These are phyloP conservation scores for Ceratocystis cubensis DNA, from an alignment of 2,329 filamentous ascomycete genomes.

Conservation along the genomic window DNA sequence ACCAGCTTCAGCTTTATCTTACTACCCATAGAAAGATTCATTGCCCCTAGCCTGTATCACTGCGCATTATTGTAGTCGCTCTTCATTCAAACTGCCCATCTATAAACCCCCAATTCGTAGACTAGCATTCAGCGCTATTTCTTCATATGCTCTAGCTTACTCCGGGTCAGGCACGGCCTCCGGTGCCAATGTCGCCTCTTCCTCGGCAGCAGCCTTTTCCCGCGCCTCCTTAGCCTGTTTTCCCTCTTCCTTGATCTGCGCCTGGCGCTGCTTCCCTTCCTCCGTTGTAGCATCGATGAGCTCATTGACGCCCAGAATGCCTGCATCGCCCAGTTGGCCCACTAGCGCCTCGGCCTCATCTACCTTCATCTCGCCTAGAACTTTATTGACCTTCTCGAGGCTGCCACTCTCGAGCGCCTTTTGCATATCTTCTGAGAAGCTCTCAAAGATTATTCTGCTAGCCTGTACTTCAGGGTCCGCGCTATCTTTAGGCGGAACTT, in stretches of 20 bases:
- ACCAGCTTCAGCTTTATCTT: too few relatives aligned
- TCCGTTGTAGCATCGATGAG: conserved; percentile 93
- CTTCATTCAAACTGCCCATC: not conserved
- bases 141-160: conserved; percentile 11
- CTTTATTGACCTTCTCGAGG: conserved; percentile 47
- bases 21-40: too few relatives aligned
- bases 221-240: conserved; percentile 23
- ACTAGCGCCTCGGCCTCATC: conserved; percentile 79
- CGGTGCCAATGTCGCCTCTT: not conserved
- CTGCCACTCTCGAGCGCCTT: conserved; percentile 77
- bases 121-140: not conserved
- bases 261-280: conserved; percentile 64
- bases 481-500: conserved; percentile 57
- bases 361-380: conserved; percentile 77
- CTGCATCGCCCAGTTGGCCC: conserved; percentile 65
- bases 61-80: not conserved
- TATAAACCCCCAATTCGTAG: not conserved
- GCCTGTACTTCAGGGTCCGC: conserved; percentile 51
- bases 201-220: conserved; percentile 9
- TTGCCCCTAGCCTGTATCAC: not conserved
- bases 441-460: conserved; percentile 65
- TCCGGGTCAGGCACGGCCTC: conserved; percentile 20
- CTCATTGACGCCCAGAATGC: conserved; percentile 78
- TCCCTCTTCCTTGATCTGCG: conserved; percentile 53
- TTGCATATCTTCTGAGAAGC: conserved; percentile 69